Percentiles rank a stretch among this genome's conserved stretches.
These are phyloP conservation scores for Fusarium albidum DNA, from an alignment of 2,329 filamentous ascomycete genomes.

Conservation along the genomic window DNA sequence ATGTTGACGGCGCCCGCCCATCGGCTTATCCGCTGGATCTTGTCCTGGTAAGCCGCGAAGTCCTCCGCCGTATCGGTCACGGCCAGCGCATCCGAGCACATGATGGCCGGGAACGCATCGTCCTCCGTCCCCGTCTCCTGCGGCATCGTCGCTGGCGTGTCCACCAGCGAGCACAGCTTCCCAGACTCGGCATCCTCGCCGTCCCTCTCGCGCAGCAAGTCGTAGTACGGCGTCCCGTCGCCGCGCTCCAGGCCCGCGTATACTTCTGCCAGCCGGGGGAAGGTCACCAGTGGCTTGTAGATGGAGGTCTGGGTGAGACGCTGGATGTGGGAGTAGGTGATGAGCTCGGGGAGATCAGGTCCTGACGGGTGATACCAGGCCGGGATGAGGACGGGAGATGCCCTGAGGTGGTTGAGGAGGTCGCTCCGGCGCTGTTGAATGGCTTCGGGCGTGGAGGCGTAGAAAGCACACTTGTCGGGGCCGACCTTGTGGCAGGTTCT, in stretches of 20 bases:
- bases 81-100: constrained; percentile 53
- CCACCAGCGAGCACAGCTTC: constrained; percentile 35
- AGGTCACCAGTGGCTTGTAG: constrained; percentile 54
- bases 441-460: constrained; percentile 45
- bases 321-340: constrained; percentile 59
- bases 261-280: constrained; percentile 52
- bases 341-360: constrained; percentile 54
- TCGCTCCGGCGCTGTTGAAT: constrained; percentile 49
- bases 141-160: constrained; percentile 41
- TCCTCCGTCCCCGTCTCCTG: constrained; percentile 37
- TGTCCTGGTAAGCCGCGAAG: constrained; percentile 45
- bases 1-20: constrained; percentile 55
- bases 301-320: constrained; percentile 51
- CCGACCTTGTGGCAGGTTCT: constrained; percentile 61
- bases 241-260: constrained; percentile 54
- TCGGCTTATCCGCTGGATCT: constrained; percentile 48
- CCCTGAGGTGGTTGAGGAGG: constrained; percentile 52
- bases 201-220: constrained; percentile 37
- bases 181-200: constrained; percentile 13
- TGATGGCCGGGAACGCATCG: constrained; percentile 55
- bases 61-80: constrained; percentile 44
- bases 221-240: constrained; percentile 55
- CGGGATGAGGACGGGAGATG: constrained; percentile 54
- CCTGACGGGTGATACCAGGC: constrained; percentile 37
- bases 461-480: constrained; percentile 56